Evolutionary conservation across 2,329 filamentous ascomycete species (phyloP), one percentile per base, ranked within the genome.

Genomic region (Colletotrichum sp.): DNA sequence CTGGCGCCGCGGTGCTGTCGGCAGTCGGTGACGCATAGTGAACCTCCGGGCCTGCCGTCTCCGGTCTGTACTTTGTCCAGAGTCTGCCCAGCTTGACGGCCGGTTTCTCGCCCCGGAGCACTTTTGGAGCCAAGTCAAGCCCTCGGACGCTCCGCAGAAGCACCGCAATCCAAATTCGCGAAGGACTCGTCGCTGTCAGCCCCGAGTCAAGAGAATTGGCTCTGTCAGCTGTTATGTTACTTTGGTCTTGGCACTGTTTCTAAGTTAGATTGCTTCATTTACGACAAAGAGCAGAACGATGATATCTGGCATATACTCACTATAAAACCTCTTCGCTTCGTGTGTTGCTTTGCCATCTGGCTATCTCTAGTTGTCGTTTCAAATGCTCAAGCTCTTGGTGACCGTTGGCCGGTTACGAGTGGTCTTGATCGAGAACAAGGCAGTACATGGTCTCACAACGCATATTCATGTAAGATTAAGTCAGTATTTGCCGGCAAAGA

Each of bases 261-360:
- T 13, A 52, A 21, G 44, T 52, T 21, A 52, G 44, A 52, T 52
- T 21, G 44, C n/a, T 13, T 52, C n/a, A 21, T 52, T 52, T 21
- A 24, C n/a, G 44, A 21, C 44, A 52, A 2, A 52, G n/a, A 0
- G n/a, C 1, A 21, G n/a, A 24, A 52, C 6, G 0, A 0, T 52
- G n/a, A 0, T 21, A 1, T 52, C 44, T 13, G 10, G n/a, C 44
- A 21, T 21, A 21, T n/a, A n/a, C n/a, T n/a, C n/a, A n/a, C n/a
- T n/a, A n/a, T n/a, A n/a, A n/a, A n/a, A n/a, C n/a, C n/a, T n/a
- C n/a, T n/a, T n/a, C n/a, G n/a, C n/a, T n/a, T n/a, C n/a, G n/a
- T n/a, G n/a, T n/a, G n/a, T n/a, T n/a, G n/a, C n/a, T n/a, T n/a
- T n/a, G n/a, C n/a, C n/a, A n/a, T n/a, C n/a, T n/a, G n/a, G n/a